Evolutionary conservation across 2,329 filamentous ascomycete genomes (phyloP), one percentile per base, ranked within the genome.

Genomic region (Exophiala sp.): DNA sequence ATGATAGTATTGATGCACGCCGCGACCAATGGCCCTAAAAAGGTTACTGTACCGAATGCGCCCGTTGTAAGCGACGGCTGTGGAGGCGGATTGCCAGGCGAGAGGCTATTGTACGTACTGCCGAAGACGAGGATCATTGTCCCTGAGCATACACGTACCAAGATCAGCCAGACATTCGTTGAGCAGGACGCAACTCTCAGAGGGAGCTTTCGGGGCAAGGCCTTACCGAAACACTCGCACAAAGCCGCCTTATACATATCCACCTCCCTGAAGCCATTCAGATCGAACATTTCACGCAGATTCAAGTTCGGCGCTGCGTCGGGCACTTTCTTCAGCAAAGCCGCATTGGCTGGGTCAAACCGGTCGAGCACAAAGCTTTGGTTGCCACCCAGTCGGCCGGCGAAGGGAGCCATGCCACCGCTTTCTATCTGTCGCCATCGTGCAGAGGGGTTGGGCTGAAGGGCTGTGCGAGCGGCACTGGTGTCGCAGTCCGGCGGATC

Each of bases 221-320:
- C 40, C 50, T 52, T 24, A 68, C 69, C 71, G 8, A 74, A 53
- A 18, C 70, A 72, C 60, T 75, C 73, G 2, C 74, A 64, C 2
- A 73, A 35, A 1, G 71, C 72, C 2, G 71, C 70, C 51, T 73
- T 75, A 70, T 72, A 76, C 2, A 75, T 47, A 46, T 67, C 63
- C 1, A 58, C 16, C 34, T 68, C 66, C 1, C 56, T 36, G 18
- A 76, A 73, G 0, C 69, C 69, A 0, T 63, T 54, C 1, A 71
- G 52, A 44, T 70, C 65, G 38, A 75, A 63, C 20, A 69, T 54
- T 46, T 74, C 70, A 1, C 47, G 20, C 9, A 72, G 41, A 1
- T 66, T 65, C 68, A 76, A 70, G 21, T 66, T 69, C 4, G 73
- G 72, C 10, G 70, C 71, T 8, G 74, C 73, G 61, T 76, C 73